Evolutionary conservation across 148 eudicot species (phyloP).

Genomic region (Amaranthus hypochondriacus): DNA sequence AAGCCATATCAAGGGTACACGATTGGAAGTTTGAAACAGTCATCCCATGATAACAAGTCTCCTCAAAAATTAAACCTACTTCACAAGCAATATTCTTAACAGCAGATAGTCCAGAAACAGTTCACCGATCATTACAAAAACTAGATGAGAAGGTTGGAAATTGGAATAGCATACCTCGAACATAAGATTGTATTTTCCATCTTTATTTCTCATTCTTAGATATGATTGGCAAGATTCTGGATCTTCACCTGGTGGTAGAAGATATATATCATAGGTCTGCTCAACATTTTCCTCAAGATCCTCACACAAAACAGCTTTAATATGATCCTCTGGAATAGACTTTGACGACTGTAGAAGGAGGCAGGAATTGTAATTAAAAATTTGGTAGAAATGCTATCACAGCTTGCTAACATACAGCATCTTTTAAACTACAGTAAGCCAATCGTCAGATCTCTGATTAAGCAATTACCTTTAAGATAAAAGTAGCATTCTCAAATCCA

Average conservation of each 20-base stretch:
- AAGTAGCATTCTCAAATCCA: slow-evolving; percentile 89
- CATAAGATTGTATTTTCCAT: slow-evolving; percentile 97
- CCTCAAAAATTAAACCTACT: background rate
- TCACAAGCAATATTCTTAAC: background rate
- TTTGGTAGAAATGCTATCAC: background rate
- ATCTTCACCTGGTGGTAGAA: slow-evolving; percentile 97
- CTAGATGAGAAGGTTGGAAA: background rate
- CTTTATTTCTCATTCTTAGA: slow-evolving; percentile 92
- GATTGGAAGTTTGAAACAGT: background rate
- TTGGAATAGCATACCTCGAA: slow-evolving; percentile 66
- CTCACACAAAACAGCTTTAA: slow-evolving; percentile 57
- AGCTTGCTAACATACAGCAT: slow-evolving; percentile 4
- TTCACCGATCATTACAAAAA: background rate
- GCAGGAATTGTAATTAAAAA: slow-evolving; percentile 8
- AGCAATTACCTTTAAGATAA: slow-evolving; percentile 66
- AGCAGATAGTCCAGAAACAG: background rate
- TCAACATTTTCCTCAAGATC: slow-evolving; percentile 49
- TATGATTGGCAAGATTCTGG: slow-evolving; percentile 96
- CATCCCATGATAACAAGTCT: background rate
- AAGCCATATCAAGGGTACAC: background rate
- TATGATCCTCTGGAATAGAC: slow-evolving; percentile 52
- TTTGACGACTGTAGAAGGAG: slow-evolving; percentile 52
- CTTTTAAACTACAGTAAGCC: background rate
- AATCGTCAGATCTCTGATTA: background rate
- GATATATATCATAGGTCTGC: slow-evolving; percentile 88